Conservation (phyloP, 768 basidiomycete genomes). For the Leccinum ochraceum region DNA sequence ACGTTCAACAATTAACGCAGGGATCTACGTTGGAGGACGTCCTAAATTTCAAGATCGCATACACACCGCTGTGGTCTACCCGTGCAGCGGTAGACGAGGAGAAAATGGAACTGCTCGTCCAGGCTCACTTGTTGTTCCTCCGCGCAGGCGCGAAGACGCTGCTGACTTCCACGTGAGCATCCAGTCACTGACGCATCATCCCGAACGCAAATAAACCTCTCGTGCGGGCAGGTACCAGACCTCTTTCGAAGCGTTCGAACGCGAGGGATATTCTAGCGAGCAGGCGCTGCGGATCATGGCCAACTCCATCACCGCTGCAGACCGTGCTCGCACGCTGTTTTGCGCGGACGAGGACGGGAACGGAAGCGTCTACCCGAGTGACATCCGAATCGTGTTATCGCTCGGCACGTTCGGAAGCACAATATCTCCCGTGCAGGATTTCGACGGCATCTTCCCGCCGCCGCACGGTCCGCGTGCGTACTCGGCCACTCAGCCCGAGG, state of each 20-base stretch:
- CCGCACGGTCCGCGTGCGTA: conserved; percentile 65
- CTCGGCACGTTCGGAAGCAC: conserved; percentile 76
- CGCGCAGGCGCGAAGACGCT: conserved; percentile 67
- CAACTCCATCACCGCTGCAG: conserved; percentile 53
- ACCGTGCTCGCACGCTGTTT: conserved; percentile 44
- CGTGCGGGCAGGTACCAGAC: conserved; percentile 60
- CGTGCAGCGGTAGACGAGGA: conserved; percentile 56
- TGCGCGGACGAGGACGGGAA: conserved; percentile 23
- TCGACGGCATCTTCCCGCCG: conserved; percentile 72
- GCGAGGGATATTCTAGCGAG: conserved; percentile 46
- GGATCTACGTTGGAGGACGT: conserved; percentile 62
- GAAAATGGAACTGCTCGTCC: conserved; percentile 43
- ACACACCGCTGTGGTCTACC: conserved; percentile 72
- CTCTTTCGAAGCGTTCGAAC: conserved; percentile 52
- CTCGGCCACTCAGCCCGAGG: conserved; percentile 22
- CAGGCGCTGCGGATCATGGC: conserved; percentile 52
- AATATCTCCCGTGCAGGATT: conserved; percentile 67
- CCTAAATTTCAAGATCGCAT: conserved; percentile 47
- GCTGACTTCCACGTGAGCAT: conserved; percentile 63
- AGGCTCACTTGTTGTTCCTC: conserved; percentile 63
- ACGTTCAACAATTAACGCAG: conserved; percentile 36
- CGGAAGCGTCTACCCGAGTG: conserved; percentile 12
- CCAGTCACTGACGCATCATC: too few relatives aligned
- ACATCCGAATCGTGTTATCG: conserved; percentile 60
- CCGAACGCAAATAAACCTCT: background rate